phyloP scores from a whole-genome alignment of 805 yeast genomes.

The Kluyveromyces dobzhanskii region DNA sequence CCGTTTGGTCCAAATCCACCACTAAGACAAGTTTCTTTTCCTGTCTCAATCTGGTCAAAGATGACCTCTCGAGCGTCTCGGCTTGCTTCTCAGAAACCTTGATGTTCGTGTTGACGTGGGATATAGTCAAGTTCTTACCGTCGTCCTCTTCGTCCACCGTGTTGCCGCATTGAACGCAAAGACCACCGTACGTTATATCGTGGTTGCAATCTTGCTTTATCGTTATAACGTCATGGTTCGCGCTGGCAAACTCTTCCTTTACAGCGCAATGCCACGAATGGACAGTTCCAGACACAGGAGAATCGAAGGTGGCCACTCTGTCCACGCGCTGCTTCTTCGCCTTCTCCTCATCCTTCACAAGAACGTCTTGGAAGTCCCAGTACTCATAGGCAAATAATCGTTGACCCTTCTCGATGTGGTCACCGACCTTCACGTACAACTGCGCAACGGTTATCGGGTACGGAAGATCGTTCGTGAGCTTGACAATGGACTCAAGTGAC shows the following conservation, averaged over 20 bases:
- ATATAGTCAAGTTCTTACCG: slow-evolving; percentile 47
- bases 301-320: slow-evolving; percentile 67
- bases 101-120: slow-evolving; percentile 79
- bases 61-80: slow-evolving; percentile 61
- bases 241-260: slow-evolving; percentile 49
- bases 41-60: slow-evolving; percentile 50
- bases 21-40: slow-evolving; percentile 75
- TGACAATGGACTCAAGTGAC: slow-evolving; percentile 5
- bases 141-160: slow-evolving; percentile 64
- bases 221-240: slow-evolving; percentile 42
- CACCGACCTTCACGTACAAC: slow-evolving; percentile 26
- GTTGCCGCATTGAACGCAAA: slow-evolving; percentile 89
- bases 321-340: slow-evolving; percentile 40
- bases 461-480: slow-evolving; percentile 20
- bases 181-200: slow-evolving; percentile 87
- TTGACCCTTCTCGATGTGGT: slow-evolving; percentile 31
- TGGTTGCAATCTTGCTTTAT: slow-evolving; percentile 83
- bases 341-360: slow-evolving; percentile 18
- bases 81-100: slow-evolving; percentile 85
- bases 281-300: slow-evolving; percentile 72
- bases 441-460: slow-evolving; percentile 34
- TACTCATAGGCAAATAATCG: slow-evolving; percentile 36
- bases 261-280: slow-evolving; percentile 39
- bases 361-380: slow-evolving; percentile 35
- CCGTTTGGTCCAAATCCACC: slow-evolving; percentile 95